Base-by-base conservation (phyloP, 2,329 filamentous ascomycete species). In the Blumeria graminis region DNA sequence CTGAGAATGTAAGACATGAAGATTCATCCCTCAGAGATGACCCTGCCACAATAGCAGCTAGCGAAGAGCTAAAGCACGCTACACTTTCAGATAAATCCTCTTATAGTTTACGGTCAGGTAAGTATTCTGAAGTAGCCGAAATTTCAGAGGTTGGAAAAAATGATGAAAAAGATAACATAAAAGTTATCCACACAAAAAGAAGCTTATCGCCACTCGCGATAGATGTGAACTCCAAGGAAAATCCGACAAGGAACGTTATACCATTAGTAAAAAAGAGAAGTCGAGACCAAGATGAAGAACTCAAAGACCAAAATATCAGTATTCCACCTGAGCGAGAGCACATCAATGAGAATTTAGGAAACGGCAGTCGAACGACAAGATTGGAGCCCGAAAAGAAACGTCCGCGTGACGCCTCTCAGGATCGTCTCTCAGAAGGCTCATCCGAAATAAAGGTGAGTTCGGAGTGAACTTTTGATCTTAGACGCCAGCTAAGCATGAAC, bases 381-480 rank as follows among this genome's bases (percentile, higher is more conserved):
- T 72, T 72, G 48, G 78, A 80, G 63, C 79, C 79, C 16, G 77
- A 82, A 67, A 82, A 82, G 70, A 82, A 82, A 68, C 73, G 79
- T 53, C 71, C 74, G 57, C 73, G 79, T 56, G 79, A 82, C 57
- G 64, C 63, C 36, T 65, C 64, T 9, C 62, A 69, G 50, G 65
- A 64, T 43, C 60, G 22, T 57, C 35, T 58, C 61, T 39, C 61
- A 57, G 58, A 62, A 16, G 65, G 65, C 51, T 60, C 54, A 0
- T 54, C 43, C 57, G 60, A 59, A 41, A 53, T 51, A 28, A 61
- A 63, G 58, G 64, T 65, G 57, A 22, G 55, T 14, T 59, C 22
- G 13, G 16, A 53, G 9, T 9, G 22, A 13, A 13, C 1, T 13
- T 36, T 13, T 53, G 34, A 13, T 28, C 4, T 28, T 28, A 28